Percentiles rank a stretch among this genome's conserved stretches.
Evolutionary conservation across 768 basidiomycete genomes (phyloP).

Genomic region (Cubamyces sp.): DNA sequence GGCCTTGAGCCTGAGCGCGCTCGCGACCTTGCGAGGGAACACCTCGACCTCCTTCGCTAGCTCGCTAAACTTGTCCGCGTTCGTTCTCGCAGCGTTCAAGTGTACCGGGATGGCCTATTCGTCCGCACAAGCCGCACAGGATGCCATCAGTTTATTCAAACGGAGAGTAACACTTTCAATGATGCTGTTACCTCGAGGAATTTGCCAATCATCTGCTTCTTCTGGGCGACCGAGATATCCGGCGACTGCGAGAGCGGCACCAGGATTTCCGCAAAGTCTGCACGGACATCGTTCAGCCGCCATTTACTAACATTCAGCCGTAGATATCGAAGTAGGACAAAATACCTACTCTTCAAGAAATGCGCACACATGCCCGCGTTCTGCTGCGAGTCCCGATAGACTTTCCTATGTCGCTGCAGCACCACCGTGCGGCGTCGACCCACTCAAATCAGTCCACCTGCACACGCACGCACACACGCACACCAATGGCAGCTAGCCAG

Average conservation of each 20-base stretch:
- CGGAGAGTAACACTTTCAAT: neutral
- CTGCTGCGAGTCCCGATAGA: slow-evolving; percentile 34
- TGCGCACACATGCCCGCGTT: slow-evolving; percentile 33
- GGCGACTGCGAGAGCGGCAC: slow-evolving; percentile 30
- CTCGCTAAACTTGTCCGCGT: slow-evolving; percentile 30
- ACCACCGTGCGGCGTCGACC: neutral
- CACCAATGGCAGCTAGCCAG: no score
- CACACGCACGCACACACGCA: neutral
- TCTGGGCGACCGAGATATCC: slow-evolving; percentile 26
- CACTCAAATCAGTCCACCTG: neutral
- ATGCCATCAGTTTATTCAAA: neutral
- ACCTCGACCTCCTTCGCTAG: slow-evolving; percentile 32
- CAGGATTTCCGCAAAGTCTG: slow-evolving; percentile 33
- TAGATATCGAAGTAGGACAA: neutral
- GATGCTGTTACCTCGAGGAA: slow-evolving; percentile 29
- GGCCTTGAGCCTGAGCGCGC: slow-evolving; percentile 30
- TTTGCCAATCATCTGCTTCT: slow-evolving; percentile 35
- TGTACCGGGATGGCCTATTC: slow-evolving; percentile 32
- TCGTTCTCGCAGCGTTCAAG: slow-evolving; percentile 28
- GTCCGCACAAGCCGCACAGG: neutral
- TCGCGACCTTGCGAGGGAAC: slow-evolving; percentile 35
- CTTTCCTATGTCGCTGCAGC: slow-evolving; percentile 29
- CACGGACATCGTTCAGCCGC: neutral
- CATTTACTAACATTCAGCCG: no score
- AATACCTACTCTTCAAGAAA: slow-evolving; percentile 31